phyloP scores from a whole-genome alignment of 768 basidiomycete species.

The Auriscalpium orientale region DNA sequence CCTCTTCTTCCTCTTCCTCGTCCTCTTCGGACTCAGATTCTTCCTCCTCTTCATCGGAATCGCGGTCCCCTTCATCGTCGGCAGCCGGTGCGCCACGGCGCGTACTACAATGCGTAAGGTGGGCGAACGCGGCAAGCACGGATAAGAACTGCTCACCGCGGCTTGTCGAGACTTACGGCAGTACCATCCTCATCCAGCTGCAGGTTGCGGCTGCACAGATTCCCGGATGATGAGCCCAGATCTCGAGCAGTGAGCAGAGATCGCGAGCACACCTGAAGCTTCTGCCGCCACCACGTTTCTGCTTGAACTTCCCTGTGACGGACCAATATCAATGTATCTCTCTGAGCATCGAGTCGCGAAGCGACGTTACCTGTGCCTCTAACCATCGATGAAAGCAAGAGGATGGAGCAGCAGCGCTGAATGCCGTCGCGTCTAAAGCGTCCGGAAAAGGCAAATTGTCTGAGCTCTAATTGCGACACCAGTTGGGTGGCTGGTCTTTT shows the following conservation, averaged over 20 bases:
- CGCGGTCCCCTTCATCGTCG: slow-evolving; percentile 32
- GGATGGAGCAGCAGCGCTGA: not conserved
- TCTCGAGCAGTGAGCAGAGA: not conserved
- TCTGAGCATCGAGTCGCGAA: not conserved
- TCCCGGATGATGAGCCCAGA: slow-evolving; percentile 11
- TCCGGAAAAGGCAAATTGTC: not conserved
- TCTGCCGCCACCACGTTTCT: slow-evolving; percentile 35
- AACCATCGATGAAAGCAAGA: not conserved
- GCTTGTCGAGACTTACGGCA: slow-evolving; percentile 17
- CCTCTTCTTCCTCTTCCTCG: slow-evolving; percentile 21
- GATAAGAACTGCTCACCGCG: slow-evolving; percentile 1
- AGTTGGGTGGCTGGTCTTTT: not conserved
- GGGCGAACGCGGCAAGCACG: not conserved
- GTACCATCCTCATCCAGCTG: slow-evolving; percentile 22
- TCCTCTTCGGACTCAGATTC: slow-evolving; percentile 35
- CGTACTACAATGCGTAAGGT: not conserved
- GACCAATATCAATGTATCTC: not conserved
- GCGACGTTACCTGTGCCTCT: slow-evolving; percentile 1
- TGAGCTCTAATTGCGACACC: not conserved
- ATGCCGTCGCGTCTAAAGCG: not conserved
- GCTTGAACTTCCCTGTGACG: slow-evolving; percentile 32
- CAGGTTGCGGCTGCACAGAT: slow-evolving; percentile 14
- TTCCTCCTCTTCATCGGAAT: slow-evolving; percentile 38
- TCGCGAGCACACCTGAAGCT: slow-evolving; percentile 26
- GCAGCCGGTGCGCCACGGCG: slow-evolving; percentile 25